These are phyloP conservation scores for Rhododendron simsii DNA, from an alignment of 148 eudicot genomes.

Conservation along the genomic window DNA sequence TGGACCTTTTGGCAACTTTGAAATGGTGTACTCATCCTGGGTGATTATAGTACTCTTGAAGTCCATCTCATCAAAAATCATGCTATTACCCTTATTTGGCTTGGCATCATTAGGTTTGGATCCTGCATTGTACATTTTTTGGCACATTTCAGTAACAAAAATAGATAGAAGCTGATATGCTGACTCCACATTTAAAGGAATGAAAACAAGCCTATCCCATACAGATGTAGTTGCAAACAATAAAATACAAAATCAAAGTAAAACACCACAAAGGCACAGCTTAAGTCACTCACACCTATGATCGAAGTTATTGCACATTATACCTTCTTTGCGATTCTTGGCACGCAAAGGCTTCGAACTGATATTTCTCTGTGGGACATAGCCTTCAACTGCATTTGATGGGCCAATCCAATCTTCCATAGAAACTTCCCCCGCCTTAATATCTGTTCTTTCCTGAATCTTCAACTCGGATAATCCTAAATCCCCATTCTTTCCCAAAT, in stretches of 20 bases:
- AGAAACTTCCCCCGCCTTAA: conserved; percentile 47
- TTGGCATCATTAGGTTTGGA: conserved; percentile 28
- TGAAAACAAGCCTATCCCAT: not conserved
- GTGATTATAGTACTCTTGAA: conserved; percentile 62
- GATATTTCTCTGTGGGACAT: conserved; percentile 63
- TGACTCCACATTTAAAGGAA: not conserved
- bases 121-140: conserved; percentile 41
- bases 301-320: not conserved
- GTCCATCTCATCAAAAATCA: conserved; percentile 38
- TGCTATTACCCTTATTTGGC: conserved; percentile 34
- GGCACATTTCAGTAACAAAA: conserved; percentile 21
- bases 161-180: not conserved
- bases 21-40: conserved; percentile 65
- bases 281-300: not conserved
- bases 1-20: conserved; percentile 29
- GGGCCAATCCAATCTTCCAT: conserved; percentile 84
- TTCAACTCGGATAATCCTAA: conserved; percentile 45
- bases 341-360: conserved; percentile 18
- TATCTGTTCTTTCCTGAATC: conserved; percentile 60
- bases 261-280: not conserved
- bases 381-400: conserved; percentile 88
- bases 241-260: not conserved
- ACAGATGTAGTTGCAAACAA: not conserved
- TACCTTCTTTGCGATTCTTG: conserved; percentile 38
- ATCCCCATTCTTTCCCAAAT: conserved; percentile 35